Evolutionary conservation across 139 green algal species (phyloP).

Genomic region (Diplosphaera chodatii): DNA sequence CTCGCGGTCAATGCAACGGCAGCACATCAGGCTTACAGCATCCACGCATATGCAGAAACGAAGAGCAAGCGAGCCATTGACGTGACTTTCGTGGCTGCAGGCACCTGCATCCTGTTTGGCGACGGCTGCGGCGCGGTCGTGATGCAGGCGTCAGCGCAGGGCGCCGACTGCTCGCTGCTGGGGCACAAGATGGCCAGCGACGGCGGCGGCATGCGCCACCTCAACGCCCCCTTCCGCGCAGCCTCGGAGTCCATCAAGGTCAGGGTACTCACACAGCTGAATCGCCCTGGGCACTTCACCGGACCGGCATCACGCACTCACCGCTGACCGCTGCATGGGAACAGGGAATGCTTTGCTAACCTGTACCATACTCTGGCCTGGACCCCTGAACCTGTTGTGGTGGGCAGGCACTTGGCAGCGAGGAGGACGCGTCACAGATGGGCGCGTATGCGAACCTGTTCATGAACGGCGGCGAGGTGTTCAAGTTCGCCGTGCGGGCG

Average conservation of each 20-base stretch:
- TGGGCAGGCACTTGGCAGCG: constrained; percentile 9
- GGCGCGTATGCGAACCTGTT: constrained; percentile 70
- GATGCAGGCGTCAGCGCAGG: constrained; percentile 37
- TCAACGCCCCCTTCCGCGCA: constrained; percentile 53
- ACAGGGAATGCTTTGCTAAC: too few species aligned
- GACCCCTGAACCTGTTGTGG: too few species aligned
- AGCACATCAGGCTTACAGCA: too few species aligned
- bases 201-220: constrained; percentile 70
- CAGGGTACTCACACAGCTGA: too few species aligned
- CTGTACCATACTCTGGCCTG: too few species aligned
- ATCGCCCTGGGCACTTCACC: too few species aligned
- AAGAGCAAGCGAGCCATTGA: too few species aligned
- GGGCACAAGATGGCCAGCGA: constrained; percentile 83
- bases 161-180: constrained; percentile 60
- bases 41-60: too few species aligned
- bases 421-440: constrained; percentile 17
- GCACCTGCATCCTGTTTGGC: constrained; percentile 97
- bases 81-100: too few species aligned
- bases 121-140: constrained; percentile 90
- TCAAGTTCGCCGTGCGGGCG: constrained; percentile 93
- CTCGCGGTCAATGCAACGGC: too few species aligned
- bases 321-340: too few species aligned
- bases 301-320: too few species aligned
- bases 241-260: constrained; percentile 11
- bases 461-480: constrained; percentile 96